Conservation (phyloP, 495 filamentous ascomycete species). For the Podospora pseudopauciseta region DNA sequence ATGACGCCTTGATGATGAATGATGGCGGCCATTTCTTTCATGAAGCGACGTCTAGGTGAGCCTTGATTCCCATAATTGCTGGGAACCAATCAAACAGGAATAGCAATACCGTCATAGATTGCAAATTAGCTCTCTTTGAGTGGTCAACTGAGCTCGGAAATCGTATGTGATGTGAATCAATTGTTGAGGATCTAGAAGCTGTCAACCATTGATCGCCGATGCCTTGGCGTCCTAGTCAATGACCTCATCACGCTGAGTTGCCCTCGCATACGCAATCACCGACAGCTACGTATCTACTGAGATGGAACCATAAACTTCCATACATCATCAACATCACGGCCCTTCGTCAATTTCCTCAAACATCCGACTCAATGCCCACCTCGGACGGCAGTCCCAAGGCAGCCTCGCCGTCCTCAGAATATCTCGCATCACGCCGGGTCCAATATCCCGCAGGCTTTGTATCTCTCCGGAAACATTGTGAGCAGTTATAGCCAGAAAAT, state of each 20-base stretch:
- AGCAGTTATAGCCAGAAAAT: slow-evolving; percentile 17
- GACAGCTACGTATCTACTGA: too few relatives aligned
- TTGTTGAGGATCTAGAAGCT: not conserved
- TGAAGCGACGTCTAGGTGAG: too few relatives aligned
- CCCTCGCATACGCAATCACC: not conserved
- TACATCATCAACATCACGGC: too few relatives aligned
- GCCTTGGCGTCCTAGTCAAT: not conserved
- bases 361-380: slow-evolving; percentile 26
- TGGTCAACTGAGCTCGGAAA: slow-evolving; percentile 3
- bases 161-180: too few relatives aligned
- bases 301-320: too few relatives aligned
- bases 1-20: not conserved
- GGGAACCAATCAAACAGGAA: too few relatives aligned
- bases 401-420: slow-evolving; percentile 11
- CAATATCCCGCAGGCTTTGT: slow-evolving; percentile 16
- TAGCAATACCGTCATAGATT: slow-evolving; percentile 11
- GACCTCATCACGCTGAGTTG: not conserved
- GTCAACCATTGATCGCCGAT: not conserved
- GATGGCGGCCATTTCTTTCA: not conserved
- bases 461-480: not conserved
- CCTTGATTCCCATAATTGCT: too few relatives aligned
- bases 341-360: too few relatives aligned
- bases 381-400: slow-evolving; percentile 26
- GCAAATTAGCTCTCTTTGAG: slow-evolving; percentile 9
- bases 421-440: slow-evolving; percentile 21